Base-by-base conservation (phyloP, 306 rosid genomes). In the Casuarina cunninghamiana region DNA sequence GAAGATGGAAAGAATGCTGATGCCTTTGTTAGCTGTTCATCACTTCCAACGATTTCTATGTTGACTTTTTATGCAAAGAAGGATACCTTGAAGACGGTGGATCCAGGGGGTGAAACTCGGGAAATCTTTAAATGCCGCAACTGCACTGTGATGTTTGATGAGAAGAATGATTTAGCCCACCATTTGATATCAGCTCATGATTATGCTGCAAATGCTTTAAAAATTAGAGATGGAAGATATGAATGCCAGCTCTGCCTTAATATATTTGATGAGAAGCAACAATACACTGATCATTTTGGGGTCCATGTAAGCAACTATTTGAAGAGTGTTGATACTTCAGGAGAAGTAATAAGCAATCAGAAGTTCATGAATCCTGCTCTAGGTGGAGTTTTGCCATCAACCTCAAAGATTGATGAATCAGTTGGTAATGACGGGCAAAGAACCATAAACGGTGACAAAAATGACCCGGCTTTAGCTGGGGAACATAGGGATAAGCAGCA, bases 11-110 rank as follows among this genome's bases (percentile, higher is more conserved):
- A 72, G 75, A 81, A 81, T 77, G 69, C 73, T 75, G 72, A 72
- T 82, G 88, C 65, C 83, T 79, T 72, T 69, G 75, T 79, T 61
- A 79, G 82, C 77, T 65, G 75, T 78, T 83, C 66, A 49, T 73
- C 19, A 37, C 54, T 53, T 55, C 84, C 77, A 50, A 10, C 53
- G 53, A 75, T 71, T 53, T 77, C 85, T 67, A 55, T 67, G 8
- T 69, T 41, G 71, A 49, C 80, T 79, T 81, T 54, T 79, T 72
- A 76, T 66, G 86, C 61, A 62, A 81, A 80, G 84, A 86, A 72
- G 74, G 78, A 68, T 75, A 74, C 55, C 41, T 50, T 60, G 70
- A 71, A 75, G 44, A 44, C 67, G 15, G 61, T 13, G 71, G 76
- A 70, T 69, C n/a, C 76, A 19, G 62, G 46, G 69, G 26, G 55